A percentile compares a stretch with the other conserved stretches of the same genome.
phyloP scores from a whole-genome alignment of 495 filamentous ascomycete species.

The Podospora tetraspora region DNA sequence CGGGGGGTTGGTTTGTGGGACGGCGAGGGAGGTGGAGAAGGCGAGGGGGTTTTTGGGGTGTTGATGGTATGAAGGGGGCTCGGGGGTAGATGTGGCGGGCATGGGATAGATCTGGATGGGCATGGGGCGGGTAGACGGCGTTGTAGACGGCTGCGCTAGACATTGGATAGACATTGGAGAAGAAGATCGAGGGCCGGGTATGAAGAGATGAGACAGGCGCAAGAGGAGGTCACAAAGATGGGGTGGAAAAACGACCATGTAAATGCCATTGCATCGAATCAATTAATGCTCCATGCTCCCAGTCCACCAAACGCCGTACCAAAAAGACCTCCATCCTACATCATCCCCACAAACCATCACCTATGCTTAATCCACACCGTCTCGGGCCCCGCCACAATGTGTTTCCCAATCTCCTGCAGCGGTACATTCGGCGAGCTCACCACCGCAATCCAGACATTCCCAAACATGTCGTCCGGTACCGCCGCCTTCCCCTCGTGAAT shows the following conservation, averaged over 20 bases:
- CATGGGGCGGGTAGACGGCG: not conserved
- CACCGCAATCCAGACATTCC: not conserved
- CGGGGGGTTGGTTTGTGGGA: conserved; percentile 47
- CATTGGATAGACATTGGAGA: not conserved
- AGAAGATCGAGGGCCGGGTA: too few relatives aligned
- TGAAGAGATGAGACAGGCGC: not conserved
- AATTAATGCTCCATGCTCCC: not conserved
- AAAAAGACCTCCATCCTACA: not conserved
- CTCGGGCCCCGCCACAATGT: not conserved
- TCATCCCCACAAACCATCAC: not conserved
- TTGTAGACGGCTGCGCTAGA: not conserved
- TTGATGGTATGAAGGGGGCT: not conserved
- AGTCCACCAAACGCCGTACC: not conserved
- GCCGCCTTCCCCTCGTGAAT: not conserved
- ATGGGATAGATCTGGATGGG: not conserved
- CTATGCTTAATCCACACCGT: not conserved
- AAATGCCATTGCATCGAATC: not conserved
- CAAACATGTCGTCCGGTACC: not conserved
- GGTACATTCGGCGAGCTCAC: not conserved
- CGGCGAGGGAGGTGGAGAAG: conserved; percentile 40
- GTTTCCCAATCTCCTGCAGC: not conserved
- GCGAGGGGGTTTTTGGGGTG: not conserved
- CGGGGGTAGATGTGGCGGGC: not conserved
- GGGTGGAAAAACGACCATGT: not conserved
- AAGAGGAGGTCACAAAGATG: not conserved